Base-by-base conservation (phyloP, 2,329 filamentous ascomycete genomes). In the Daldinia eschscholtzii region DNA sequence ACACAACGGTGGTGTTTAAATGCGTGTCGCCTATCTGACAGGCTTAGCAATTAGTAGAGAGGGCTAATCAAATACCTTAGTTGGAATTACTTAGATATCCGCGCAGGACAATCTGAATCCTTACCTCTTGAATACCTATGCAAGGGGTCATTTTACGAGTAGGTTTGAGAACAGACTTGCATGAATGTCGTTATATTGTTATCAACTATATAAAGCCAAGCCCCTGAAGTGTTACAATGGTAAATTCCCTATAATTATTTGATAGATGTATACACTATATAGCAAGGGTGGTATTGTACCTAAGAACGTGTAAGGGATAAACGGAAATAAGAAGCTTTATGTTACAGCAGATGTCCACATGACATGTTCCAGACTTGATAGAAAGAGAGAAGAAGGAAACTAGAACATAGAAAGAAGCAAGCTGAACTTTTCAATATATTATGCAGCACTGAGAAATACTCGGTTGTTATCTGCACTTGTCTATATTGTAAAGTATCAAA, bases 361-460 rank as follows among this genome's bases (percentile, higher is more conserved):
- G 46, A 26, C 15, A 33, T 33, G 48, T 53, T 53, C 15, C 13
- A 53, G 48, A 5, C 28, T 35, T 35, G 26, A 53, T 2, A 33
- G n/a, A 28, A 46, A 20, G 12, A 41, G 13, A n/a, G 4, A 23
- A 52, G 9, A 28, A 41, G 12, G 39, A 28, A 13, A n/a, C 12
- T 13, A 37, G 35, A 37, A 37, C 30, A 33, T 33, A 20, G 57
- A 44, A 53, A 44, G 37, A 37, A 53, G 53, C 58, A 20, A 35
- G 28, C 33, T 15, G 44, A 37, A 42, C 44, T 55, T 48, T 62
- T 39, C 39, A 26, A 56, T 62, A 66, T 63, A 66, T 57, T 61
- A 53, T 30, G 44, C 53, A 58, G 55, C 23, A 13, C 42, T 57
- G 44, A 23, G 28, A 26, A 55, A 58, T 53, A 55, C 44, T 4